Evolutionary conservation across 495 filamentous ascomycete species (phyloP).

Genomic region (Echria macrotheca): DNA sequence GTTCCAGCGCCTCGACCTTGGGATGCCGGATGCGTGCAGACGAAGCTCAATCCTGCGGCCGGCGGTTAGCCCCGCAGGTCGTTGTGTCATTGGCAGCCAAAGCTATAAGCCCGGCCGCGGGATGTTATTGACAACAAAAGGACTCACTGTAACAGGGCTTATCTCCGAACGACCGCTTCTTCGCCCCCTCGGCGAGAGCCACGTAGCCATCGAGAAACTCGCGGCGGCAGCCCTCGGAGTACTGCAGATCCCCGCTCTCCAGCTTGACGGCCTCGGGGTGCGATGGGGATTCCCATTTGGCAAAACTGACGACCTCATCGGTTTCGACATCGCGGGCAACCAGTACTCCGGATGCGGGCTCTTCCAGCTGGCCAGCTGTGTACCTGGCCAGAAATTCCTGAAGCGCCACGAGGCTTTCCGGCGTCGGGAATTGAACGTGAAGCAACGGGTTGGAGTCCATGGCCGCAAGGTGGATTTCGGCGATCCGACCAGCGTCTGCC

Average conservation of each 20-base stretch:
- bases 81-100: too few relatives aligned
- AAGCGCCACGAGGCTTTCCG: constrained; percentile 20
- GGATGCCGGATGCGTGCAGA: constrained; percentile 38
- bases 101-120: not conserved
- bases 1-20: constrained; percentile 39
- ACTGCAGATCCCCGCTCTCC: constrained; percentile 14
- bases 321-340: constrained; percentile 26
- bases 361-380: constrained; percentile 20
- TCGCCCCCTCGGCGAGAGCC: constrained; percentile 26
- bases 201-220: constrained; percentile 32
- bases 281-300: constrained; percentile 34
- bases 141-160: constrained; percentile 23
- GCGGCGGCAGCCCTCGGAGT: constrained; percentile 13
- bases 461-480: constrained; percentile 37
- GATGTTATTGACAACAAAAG: not conserved
- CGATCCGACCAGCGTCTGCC: constrained; percentile 36
- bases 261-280: constrained; percentile 17
- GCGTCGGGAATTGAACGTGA: constrained; percentile 39
- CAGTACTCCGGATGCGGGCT: constrained; percentile 26
- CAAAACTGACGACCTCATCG: constrained; percentile 30
- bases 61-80: constrained; percentile 1
- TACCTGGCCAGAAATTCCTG: constrained; percentile 22
- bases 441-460: constrained; percentile 38
- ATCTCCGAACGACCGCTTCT: constrained; percentile 23
- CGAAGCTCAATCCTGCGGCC: constrained; percentile 29